Evolutionary conservation across 148 eudicot species (phyloP), one percentile per base, ranked within the genome.

Genomic region (Chenopodium album): DNA sequence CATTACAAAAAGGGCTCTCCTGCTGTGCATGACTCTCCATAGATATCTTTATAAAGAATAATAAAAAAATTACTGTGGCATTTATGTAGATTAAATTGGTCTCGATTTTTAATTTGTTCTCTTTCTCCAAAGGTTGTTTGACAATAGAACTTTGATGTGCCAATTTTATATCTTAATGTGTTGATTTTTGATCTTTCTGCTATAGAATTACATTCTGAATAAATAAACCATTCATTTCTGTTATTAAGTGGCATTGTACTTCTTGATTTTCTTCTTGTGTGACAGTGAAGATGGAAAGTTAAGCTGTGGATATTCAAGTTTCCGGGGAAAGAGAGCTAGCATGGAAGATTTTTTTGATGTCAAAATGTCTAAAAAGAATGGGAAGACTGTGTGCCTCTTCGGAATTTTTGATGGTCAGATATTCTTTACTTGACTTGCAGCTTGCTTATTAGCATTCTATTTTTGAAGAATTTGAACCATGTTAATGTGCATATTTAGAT

Each of bases 341-440:
- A 96, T 96, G 99, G 98, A 96, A 89, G 99, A 96, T 78, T 96
- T 89, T 85, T 96, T 80, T 87, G 98, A 94, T 88, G 83, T 96
- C 68, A 96, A 94, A 86, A 87, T 90, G 85, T 87, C 94, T 86
- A 89, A 89, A 73, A 80, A 94, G 41, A 87, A 92, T 82, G 98
- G 91, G 63, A 83, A 89, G 80, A 88, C 92, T 37, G 90, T 96
- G 83, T 89, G 91, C 88, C 86, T 96, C 84, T 96, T 96, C 78
- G 99, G 99, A 78, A 91, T 96, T 82, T 96, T 96, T 87, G 99
- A 96, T 85, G 99, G 99, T 96, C 75, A 89, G 92, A 75, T 68
- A 75, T 56, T 77, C 76, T 71, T 69, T 14, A 31, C 74, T 80
- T 66, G 68, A 67, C 50, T 37, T 80, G 20, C 11, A 7, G 26